A percentile compares a stretch with the other conserved stretches of the same genome.
phyloP scores from a whole-genome alignment of 306 rosid species.

The Casuarina cunninghamiana region DNA sequence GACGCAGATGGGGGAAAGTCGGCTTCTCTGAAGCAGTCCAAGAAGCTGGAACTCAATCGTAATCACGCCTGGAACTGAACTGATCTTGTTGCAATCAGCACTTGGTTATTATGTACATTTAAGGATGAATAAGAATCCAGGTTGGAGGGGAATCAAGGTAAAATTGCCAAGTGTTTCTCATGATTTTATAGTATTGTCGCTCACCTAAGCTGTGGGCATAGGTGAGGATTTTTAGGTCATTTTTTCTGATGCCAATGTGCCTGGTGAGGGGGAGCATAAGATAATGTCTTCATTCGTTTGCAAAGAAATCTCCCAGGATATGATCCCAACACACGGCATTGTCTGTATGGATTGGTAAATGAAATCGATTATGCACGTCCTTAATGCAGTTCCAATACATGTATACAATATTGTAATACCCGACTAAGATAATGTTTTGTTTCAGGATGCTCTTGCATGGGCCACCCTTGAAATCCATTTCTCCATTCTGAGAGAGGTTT shows the following conservation, averaged over 20 bases:
- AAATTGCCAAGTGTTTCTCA: background rate
- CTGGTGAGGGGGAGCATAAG: constrained; percentile 40
- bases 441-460: constrained; percentile 35
- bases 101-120: constrained; percentile 21
- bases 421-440: constrained; percentile 1
- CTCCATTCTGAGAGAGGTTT: constrained; percentile 33
- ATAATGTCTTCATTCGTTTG: constrained; percentile 32
- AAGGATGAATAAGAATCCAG: constrained; percentile 17
- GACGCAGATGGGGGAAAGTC: constrained; percentile 7
- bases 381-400: background rate
- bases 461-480: constrained; percentile 33
- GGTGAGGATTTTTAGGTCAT: constrained; percentile 22
- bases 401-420: background rate
- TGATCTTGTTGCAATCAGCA: constrained; percentile 27
- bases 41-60: constrained; percentile 31
- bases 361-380: background rate
- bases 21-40: constrained; percentile 12
- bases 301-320: constrained; percentile 29
- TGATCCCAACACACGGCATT: constrained; percentile 35
- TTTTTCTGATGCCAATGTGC: constrained; percentile 33
- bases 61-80: constrained; percentile 35
- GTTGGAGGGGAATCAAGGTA: constrained; percentile 32
- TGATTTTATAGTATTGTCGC: constrained; percentile 2
- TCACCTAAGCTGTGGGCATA: background rate
- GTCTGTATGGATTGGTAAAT: constrained; percentile 35